Conservation (phyloP, 2,329 filamentous ascomycete genomes). For the Pestalotiopsis sp. region DNA sequence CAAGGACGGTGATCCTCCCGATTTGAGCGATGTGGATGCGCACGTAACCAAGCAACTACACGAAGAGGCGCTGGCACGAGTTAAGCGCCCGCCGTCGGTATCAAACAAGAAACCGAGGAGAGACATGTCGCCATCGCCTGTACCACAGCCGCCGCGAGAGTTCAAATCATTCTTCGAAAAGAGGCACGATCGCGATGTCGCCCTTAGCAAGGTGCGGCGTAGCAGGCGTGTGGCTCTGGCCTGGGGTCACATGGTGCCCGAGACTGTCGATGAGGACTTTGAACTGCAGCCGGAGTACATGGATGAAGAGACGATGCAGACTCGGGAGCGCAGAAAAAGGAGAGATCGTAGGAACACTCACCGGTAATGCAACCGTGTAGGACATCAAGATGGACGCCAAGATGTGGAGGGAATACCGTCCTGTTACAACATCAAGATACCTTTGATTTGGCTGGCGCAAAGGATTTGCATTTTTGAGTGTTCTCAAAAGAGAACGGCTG, state of each 20-base stretch:
- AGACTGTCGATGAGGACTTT: slow-evolving; percentile 73
- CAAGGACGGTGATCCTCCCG: slow-evolving; percentile 57
- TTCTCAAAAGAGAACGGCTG: background rate
- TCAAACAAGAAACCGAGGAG: slow-evolving; percentile 24
- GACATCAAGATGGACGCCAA: background rate
- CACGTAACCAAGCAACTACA: slow-evolving; percentile 75
- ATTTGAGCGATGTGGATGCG: slow-evolving; percentile 72
- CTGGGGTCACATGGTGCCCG: slow-evolving; percentile 82
- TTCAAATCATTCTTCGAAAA: slow-evolving; percentile 90
- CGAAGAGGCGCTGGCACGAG: slow-evolving; percentile 60
- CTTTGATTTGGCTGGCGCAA: slow-evolving; percentile 13
- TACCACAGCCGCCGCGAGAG: slow-evolving; percentile 53
- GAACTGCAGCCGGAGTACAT: slow-evolving; percentile 69
- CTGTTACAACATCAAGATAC: slow-evolving; percentile 2
- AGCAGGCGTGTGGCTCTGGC: slow-evolving; percentile 72
- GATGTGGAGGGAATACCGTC: background rate
- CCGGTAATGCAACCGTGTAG: slow-evolving; percentile 28
- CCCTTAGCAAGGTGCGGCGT: slow-evolving; percentile 73
- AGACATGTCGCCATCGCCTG: slow-evolving; percentile 29
- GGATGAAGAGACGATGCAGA: slow-evolving; percentile 58
- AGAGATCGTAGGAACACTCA: slow-evolving; percentile 58
- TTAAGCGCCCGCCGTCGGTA: slow-evolving; percentile 26
- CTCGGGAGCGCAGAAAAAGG: slow-evolving; percentile 65
- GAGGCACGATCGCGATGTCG: slow-evolving; percentile 76
- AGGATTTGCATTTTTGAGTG: slow-evolving; percentile 4